Evolutionary conservation across 2,329 filamentous ascomycete genomes (phyloP), one percentile per base, ranked within the genome.

Genomic region (Alternaria solani): DNA sequence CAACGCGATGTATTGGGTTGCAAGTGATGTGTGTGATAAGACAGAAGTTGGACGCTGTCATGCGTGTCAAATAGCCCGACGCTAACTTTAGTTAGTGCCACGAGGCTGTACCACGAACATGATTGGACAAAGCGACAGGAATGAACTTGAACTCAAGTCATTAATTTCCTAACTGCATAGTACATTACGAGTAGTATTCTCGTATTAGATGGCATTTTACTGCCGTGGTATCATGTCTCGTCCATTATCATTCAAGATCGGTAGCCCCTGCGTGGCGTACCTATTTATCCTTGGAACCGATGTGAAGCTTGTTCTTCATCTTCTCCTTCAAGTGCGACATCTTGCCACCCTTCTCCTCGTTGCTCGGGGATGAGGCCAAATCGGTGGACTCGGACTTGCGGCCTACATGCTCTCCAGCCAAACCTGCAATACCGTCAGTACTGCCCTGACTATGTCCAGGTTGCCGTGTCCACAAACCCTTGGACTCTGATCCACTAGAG

Each of bases 241-340:
- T 63, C 61, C 38, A 43, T 57, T 49, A 34, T 66, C 57, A 34
- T 34, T 44, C 30, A 52, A 46, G 47, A n/a, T 49, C 34, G 7
- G 20, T 28, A 16, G 16, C 26, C 18, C 26, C 56, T 38, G 36
- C 38, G 18, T 44, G 9, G 11, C 18, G n/a, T 36, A 25, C 51
- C 48, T 72, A 74, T 61, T 70, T 71, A 57, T 76, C 69, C 69
- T 76, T 78, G 63, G 68, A 64, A 23, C 76, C 75, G 60, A 80
- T 80, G 78, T 90, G 88, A 60, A 91, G 78, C 81, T 91, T 91
- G 57, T 85, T 84, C 85, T 91, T 91, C 78, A 91, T 86, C 80
- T 89, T 89, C 58, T 88, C 83, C 61, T 84, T 83, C 41, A 90
- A 72, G 63, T 61, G 57, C 36, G 85, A 85, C 46, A 80, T 81